phyloP scores from a whole-genome alignment of 2,329 filamentous ascomycete genomes.

The Aspergillus versicolor region DNA sequence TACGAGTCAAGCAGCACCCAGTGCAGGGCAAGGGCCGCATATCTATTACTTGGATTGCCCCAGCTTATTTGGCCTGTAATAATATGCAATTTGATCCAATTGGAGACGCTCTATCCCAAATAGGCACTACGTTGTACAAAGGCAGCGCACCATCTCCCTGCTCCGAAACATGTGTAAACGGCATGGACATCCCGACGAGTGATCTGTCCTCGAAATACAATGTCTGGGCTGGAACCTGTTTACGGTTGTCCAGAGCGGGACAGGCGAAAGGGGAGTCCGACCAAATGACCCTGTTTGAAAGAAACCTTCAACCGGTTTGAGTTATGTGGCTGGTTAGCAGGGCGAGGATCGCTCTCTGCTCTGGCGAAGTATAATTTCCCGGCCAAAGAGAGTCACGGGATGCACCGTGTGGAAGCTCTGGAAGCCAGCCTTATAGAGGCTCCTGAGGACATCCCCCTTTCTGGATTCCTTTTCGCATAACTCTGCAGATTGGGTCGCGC shows the following conservation, averaged over 20 bases:
- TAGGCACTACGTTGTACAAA: neutral
- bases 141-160: neutral
- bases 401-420: neutral
- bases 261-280: neutral
- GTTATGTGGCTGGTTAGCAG: neutral
- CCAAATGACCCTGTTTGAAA: neutral
- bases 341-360: neutral
- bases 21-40: too few relatives aligned
- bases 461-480: slow-evolving; percentile 15
- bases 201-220: slow-evolving; percentile 5
- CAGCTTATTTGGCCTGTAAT: too few relatives aligned
- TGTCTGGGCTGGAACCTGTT: slow-evolving; percentile 2
- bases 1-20: neutral
- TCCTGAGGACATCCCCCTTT: neutral
- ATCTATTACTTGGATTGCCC: too few relatives aligned
- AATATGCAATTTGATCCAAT: too few relatives aligned
- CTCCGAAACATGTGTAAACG: neutral
- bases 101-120: too few relatives aligned
- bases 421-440: slow-evolving; percentile 11
- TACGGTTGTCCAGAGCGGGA: neutral
- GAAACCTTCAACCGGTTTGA: neutral
- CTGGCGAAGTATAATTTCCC: neutral
- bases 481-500: slow-evolving; percentile 18
- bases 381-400: neutral
- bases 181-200: neutral